Conservation (phyloP, 768 basidiomycete species). For the Mycena maculata region DNA sequence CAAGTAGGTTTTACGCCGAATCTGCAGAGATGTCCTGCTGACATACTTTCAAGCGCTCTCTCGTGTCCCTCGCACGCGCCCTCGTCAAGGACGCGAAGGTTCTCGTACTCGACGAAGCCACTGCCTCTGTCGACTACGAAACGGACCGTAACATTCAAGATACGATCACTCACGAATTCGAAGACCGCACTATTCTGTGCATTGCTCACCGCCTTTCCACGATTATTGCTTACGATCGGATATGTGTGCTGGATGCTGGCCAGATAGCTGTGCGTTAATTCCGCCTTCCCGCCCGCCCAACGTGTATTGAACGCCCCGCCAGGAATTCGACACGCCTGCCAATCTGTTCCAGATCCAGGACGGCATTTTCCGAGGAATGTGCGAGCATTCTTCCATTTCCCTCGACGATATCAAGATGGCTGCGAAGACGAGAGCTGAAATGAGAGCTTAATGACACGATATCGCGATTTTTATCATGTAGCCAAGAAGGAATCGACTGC, state of each 20-base stretch:
- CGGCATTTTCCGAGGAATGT: slow-evolving; percentile 89
- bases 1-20: slow-evolving; percentile 50
- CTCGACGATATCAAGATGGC: slow-evolving; percentile 72
- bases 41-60: slow-evolving; percentile 65
- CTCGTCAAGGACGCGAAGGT: slow-evolving; percentile 88
- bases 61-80: slow-evolving; percentile 90
- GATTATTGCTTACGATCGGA: slow-evolving; percentile 88
- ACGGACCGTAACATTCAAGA: slow-evolving; percentile 93
- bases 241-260: slow-evolving; percentile 89
- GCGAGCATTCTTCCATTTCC: slow-evolving; percentile 82
- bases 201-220: slow-evolving; percentile 91
- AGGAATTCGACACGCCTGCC: slow-evolving; percentile 87
- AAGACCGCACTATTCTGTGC: slow-evolving; percentile 85
- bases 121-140: slow-evolving; percentile 90
- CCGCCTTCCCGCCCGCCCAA: neutral
- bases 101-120: slow-evolving; percentile 92
- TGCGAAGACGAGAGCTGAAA: slow-evolving; percentile 41
- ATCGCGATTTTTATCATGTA: slow-evolving; percentile 4
- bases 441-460: neutral
- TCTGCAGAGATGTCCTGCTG: slow-evolving; percentile 30
- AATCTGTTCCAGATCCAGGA: slow-evolving; percentile 65
- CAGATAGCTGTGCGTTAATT: slow-evolving; percentile 69
- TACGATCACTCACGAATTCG: slow-evolving; percentile 88
- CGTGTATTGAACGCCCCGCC: slow-evolving; percentile 5
- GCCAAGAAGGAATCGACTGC: no score